phyloP scores from a whole-genome alignment of 2,329 filamentous ascomycete species.

The Thielaviopsis ethacetica region DNA sequence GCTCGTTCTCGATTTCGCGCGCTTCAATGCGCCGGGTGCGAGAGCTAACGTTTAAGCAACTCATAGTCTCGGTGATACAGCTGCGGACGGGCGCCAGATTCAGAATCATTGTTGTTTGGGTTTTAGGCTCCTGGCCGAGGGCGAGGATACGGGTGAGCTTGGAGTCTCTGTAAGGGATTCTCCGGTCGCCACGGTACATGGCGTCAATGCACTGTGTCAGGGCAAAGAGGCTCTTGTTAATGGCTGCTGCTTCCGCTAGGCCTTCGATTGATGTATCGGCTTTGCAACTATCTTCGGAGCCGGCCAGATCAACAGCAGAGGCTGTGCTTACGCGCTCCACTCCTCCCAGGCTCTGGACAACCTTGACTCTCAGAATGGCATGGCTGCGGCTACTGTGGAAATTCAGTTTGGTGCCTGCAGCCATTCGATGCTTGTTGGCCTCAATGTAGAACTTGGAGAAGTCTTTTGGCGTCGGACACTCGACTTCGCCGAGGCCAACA shows the following conservation, averaged over 20 bases:
- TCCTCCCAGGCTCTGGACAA: slow-evolving; percentile 58
- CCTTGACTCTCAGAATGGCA: slow-evolving; percentile 78
- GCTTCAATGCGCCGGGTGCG: slow-evolving; percentile 93
- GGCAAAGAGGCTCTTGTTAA: slow-evolving; percentile 95
- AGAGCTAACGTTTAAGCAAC: slow-evolving; percentile 87
- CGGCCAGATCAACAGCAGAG: slow-evolving; percentile 86
- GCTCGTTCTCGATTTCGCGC: slow-evolving; percentile 87
- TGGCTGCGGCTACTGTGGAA: slow-evolving; percentile 81
- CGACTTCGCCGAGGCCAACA: slow-evolving; percentile 67
- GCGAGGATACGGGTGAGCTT: slow-evolving; percentile 96
- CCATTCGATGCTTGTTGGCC: slow-evolving; percentile 78
- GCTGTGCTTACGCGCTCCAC: slow-evolving; percentile 62
- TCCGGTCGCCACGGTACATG: slow-evolving; percentile 56
- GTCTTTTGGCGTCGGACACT: slow-evolving; percentile 72
- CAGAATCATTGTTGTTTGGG: slow-evolving; percentile 89
- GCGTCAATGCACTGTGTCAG: slow-evolving; percentile 91
- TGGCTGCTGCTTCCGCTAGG: slow-evolving; percentile 85
- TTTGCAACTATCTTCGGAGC: slow-evolving; percentile 85
- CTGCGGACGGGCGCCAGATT: slow-evolving; percentile 83
- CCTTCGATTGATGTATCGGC: slow-evolving; percentile 90
- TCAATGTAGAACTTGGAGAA: slow-evolving; percentile 85
- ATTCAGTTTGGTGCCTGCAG: slow-evolving; percentile 81
- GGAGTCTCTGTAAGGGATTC: slow-evolving; percentile 84
- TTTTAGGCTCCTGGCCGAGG: slow-evolving; percentile 73
- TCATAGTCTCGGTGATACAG: slow-evolving; percentile 86